Base-by-base conservation (phyloP, 495 filamentous ascomycete species). In the Penicillium bovifimosum region DNA sequence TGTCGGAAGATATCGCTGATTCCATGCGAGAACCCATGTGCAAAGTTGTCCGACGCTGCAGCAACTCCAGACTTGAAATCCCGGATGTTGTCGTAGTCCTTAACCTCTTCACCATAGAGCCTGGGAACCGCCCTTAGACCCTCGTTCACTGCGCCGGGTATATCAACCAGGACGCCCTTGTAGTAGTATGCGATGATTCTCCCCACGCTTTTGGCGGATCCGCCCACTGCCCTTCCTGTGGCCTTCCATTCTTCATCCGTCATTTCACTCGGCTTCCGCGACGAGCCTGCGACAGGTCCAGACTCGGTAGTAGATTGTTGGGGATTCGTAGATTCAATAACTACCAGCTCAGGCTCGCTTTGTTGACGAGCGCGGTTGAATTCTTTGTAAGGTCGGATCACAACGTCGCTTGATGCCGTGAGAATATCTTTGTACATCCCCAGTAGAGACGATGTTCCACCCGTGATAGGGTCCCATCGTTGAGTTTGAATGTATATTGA, bases 61-160 rank as follows among this genome's bases (percentile, higher is more conserved):
- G 55, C 29, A 6, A 62, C 56, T 3, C 73, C 73, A 6, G 63
- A 64, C 46, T 67, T 68, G 63, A 65, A 75, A 36, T 72, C 73
- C 1, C 47, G 50, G 10, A 76, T 61, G 3, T 61, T 47, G 6
- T 58, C 61, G 18, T 71, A 59, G 24, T 68, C 59, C 20, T 57
- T 59, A 24, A 76, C 78, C 47, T 74, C 71, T 53, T 82, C 84
- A 5, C 87, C 87, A 57, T 90, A 89, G 1, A 95, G 73, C 0
- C 87, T 79, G 1, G 90, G 90, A 0, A 88, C 86, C 55, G 91
- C 91, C 63, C 92, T 87, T 52, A 92, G 86, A 1, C 90, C 90
- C 59, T 91, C 88, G 3, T 86, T 81, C 2, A 91, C 62, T 0
- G 89, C 87, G 1, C 91, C 69, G 5, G 80, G 77, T 17, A 93